Conservation (phyloP, 306 rosid species). For the Phaseolus lunatus region DNA sequence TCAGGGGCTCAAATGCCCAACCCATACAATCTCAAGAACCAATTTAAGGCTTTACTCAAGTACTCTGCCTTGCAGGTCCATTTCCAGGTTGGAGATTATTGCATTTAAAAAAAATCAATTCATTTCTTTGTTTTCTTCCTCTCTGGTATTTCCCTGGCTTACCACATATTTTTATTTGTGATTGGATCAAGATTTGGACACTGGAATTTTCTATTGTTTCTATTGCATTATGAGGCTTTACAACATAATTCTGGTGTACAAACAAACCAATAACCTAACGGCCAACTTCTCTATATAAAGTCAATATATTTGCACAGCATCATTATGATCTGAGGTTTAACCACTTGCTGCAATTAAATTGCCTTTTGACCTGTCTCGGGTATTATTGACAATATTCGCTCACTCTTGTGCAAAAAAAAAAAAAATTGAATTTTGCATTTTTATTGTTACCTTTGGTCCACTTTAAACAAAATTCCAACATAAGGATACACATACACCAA, state of each 20-base stretch:
- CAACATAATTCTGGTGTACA: not conserved
- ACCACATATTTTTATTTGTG: not conserved
- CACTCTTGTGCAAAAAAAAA: not conserved
- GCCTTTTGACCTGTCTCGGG: conserved; percentile 12
- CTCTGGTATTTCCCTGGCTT: not conserved
- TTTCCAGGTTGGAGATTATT: conserved; percentile 8
- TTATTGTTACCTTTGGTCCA: not conserved
- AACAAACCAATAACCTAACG: not conserved
- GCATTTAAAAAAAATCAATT: conserved; percentile 9
- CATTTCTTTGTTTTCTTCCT: conserved; percentile 18
- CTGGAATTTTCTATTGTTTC: conserved; percentile 23
- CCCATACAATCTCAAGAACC: not conserved
- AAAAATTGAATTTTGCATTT: not conserved
- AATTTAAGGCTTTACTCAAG: not conserved
- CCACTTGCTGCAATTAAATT: conserved; percentile 9
- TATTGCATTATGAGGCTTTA: not conserved
- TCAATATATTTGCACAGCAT: not conserved
- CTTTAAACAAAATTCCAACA: not conserved
- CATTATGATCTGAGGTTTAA: conserved; percentile 26
- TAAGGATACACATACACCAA: conserved; percentile 1
- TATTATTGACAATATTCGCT: not conserved
- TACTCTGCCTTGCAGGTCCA: not conserved
- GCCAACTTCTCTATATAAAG: not conserved
- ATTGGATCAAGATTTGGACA: not conserved
- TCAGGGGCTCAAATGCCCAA: not conserved